Base-by-base conservation (phyloP, 306 rosid genomes). In the Biancaea sappan region DNA sequence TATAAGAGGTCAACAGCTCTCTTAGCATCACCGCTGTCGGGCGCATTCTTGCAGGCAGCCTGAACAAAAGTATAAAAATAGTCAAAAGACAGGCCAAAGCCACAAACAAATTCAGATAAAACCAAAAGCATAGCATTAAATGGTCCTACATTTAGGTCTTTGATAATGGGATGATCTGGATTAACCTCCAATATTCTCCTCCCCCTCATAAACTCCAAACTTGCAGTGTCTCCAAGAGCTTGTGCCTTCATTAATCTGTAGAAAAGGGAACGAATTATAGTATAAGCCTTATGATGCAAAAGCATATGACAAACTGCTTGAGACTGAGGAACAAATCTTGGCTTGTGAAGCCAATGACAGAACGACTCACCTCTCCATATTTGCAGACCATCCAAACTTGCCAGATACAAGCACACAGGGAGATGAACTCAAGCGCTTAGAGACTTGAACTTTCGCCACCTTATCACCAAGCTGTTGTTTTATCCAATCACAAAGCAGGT, bases 381-480 rank as follows among this genome's bases (percentile, higher is more conserved):
- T 95, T 40, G 99, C 99, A 22, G 99, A 95, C 99, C 99, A 95
- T 53, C 98, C 98, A 84, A 95, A 95, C 88, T 95, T 95, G 47
- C 99, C 99, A 44, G 98, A 95, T 58, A 95, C 99, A 79, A 95
- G 98, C 82, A 95, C 99, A 80, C 99, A 92, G n/a, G 99, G 98
- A 81, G 99, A 95, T 51, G 99, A 92, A 85, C 99, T 95, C 84
- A 92, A 83, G 51, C 98, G 99, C 74, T 95, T 92, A 0, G 99
- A 95, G 67, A 95, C 68, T 84, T 95, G 99, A 71, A 95, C 99
- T 78, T 90, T 95, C 0, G 99, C 99, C 61, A 95, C 93, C 80
- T 84, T 89, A 19, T 95, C 99, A 67, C 98, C 99, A 35, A 95
- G 94, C 69, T 95, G 99, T 77, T 90, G 98, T 88, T 95, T 95